These are phyloP conservation scores for Clitoria ternatea DNA, from an alignment of 306 rosid species.

Conservation along the genomic window DNA sequence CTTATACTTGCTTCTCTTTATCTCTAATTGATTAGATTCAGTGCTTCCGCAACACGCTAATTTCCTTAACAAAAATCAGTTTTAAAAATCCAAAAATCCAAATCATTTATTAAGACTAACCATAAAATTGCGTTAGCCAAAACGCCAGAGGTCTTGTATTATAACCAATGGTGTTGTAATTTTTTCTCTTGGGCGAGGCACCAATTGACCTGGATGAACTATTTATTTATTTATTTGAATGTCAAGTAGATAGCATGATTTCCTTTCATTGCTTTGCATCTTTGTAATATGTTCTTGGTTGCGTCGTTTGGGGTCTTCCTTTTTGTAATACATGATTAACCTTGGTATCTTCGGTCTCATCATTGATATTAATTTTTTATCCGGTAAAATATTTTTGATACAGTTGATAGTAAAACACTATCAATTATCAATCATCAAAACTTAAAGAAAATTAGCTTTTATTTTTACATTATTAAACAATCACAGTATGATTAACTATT, in stretches of 20 bases:
- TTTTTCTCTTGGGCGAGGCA: neutral
- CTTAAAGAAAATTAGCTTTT: neutral
- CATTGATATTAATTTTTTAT: neutral
- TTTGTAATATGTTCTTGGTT: conserved; percentile 1
- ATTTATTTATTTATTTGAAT: neutral
- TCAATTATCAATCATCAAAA: neutral
- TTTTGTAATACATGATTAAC: neutral
- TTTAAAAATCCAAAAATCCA: too few species aligned
- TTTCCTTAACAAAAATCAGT: too few species aligned
- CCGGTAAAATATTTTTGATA: neutral
- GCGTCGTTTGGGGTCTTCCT: neutral
- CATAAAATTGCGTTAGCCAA: neutral
- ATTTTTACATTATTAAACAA: neutral
- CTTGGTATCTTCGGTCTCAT: conserved; percentile 3
- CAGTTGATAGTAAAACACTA: neutral
- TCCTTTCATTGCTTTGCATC: neutral
- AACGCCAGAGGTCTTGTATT: neutral
- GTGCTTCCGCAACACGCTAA: too few species aligned
- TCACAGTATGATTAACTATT: conserved; percentile 8
- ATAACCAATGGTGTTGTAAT: neutral
- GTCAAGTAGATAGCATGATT: neutral
- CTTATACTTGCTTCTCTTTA: too few species aligned
- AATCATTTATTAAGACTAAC: too few species aligned
- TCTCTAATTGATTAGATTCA: too few species aligned
- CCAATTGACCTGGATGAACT: conserved; percentile 11